Conservation (phyloP, 2,329 filamentous ascomycete genomes). For the Epichloe amarillans region DNA sequence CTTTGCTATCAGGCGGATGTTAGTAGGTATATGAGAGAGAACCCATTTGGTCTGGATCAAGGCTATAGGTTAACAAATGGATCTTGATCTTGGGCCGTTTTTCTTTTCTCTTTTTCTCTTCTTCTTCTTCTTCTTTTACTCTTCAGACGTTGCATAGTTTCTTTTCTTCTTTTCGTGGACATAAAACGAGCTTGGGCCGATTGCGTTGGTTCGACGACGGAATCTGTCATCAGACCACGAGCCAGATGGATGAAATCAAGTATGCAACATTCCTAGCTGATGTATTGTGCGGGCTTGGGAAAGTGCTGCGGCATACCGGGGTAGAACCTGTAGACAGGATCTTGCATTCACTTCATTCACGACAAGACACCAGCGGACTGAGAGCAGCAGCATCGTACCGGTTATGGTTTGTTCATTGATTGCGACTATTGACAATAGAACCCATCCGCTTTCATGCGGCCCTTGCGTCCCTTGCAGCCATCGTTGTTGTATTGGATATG, state of each 20-base stretch:
- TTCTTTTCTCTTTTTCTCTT: neutral
- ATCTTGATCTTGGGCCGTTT: neutral
- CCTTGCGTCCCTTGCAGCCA: neutral
- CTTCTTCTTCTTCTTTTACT: neutral
- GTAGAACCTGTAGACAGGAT: neutral
- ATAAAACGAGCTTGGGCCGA: neutral
- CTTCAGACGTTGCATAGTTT: neutral
- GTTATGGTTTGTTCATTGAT: too few species aligned
- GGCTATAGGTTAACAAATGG: conserved; percentile 10
- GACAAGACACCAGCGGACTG: too few species aligned
- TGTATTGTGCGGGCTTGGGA: neutral
- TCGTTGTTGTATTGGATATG: neutral
- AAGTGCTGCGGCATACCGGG: neutral
- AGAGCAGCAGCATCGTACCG: too few species aligned
- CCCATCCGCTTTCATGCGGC: neutral
- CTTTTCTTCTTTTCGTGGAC: neutral
- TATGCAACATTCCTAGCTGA: too few species aligned
- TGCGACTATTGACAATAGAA: neutral
- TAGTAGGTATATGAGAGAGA: conserved; percentile 42
- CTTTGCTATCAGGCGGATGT: conserved; percentile 44
- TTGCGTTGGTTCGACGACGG: too few species aligned
- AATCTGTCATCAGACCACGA: too few species aligned
- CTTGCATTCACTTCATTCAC: too few species aligned
- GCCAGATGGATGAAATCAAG: too few species aligned
- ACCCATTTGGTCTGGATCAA: conserved; percentile 32